phyloP scores from a whole-genome alignment of 768 basidiomycete genomes.

The Termitomyces bulborhizus region DNA sequence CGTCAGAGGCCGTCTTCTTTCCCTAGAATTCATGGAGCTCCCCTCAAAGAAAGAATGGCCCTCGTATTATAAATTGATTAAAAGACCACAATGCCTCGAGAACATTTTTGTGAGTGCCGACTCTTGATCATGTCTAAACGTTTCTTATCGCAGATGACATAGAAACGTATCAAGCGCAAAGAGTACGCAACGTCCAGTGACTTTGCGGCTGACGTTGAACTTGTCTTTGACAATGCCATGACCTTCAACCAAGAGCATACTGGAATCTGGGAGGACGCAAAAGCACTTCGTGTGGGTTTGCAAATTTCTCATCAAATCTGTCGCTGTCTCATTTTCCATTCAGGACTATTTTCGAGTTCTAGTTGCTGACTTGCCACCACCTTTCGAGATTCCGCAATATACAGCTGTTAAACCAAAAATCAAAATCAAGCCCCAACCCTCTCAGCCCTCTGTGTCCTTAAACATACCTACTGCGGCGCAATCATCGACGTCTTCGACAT shows the following conservation, averaged over 20 bases:
- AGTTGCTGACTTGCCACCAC: slow-evolving; percentile 73
- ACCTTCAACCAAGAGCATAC: slow-evolving; percentile 85
- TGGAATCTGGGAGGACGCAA: slow-evolving; percentile 76
- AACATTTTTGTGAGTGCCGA: slow-evolving; percentile 60
- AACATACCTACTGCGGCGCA: slow-evolving; percentile 12
- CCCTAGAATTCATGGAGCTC: slow-evolving; percentile 77
- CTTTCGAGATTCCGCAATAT: slow-evolving; percentile 60
- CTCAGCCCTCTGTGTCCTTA: slow-evolving; percentile 22
- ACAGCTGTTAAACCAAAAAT: slow-evolving; percentile 54
- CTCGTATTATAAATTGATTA: slow-evolving; percentile 73
- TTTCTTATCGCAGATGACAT: not conserved
- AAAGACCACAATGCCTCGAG: slow-evolving; percentile 73
- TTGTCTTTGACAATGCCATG: slow-evolving; percentile 87
- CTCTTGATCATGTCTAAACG: not conserved
- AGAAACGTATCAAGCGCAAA: slow-evolving; percentile 81
- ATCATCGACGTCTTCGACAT: slow-evolving; percentile 8
- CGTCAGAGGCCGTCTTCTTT: slow-evolving; percentile 58
- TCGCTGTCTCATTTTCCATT: slow-evolving; percentile 6
- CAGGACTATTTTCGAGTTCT: slow-evolving; percentile 71
- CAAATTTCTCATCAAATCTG: slow-evolving; percentile 3
- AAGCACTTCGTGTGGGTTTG: slow-evolving; percentile 50
- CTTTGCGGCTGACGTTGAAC: slow-evolving; percentile 82
- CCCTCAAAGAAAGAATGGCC: slow-evolving; percentile 78
- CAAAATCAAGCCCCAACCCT: slow-evolving; percentile 56
- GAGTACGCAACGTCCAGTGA: slow-evolving; percentile 63